A percentile compares a stretch with the other conserved stretches of the same genome.
These are phyloP conservation scores for Colletotrichum brevisporum DNA, from an alignment of 2,329 filamentous ascomycete species.

Conservation along the genomic window DNA sequence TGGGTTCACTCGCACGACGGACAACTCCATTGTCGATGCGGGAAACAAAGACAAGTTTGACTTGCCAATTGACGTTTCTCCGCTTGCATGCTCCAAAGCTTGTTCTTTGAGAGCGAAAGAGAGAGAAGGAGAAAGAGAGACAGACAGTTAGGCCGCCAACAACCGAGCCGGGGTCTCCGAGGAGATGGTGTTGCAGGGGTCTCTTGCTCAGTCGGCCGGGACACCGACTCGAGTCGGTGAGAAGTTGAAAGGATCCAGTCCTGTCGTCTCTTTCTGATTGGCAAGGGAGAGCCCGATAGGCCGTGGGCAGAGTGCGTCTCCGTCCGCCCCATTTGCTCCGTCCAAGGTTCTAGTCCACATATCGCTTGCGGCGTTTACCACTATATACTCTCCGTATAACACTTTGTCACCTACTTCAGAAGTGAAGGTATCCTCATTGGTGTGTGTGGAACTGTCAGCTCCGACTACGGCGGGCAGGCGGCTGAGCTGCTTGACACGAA, in stretches of 20 bases:
- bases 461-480: constrained; percentile 28
- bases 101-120: constrained; percentile 12
- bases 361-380: constrained; percentile 15
- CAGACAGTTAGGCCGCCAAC: constrained; percentile 8
- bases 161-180: constrained; percentile 32
- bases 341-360: constrained; percentile 18
- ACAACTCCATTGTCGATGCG: constrained; percentile 4
- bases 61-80: not conserved
- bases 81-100: constrained; percentile 17
- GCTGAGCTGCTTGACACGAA: constrained; percentile 4
- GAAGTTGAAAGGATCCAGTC: constrained; percentile 14
- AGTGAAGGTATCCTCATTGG: not conserved
- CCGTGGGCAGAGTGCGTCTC: constrained; percentile 17
- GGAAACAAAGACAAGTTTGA: not conserved
- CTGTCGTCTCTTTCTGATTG: constrained; percentile 16
- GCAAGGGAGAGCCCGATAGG: constrained; percentile 28
- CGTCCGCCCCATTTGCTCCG: constrained; percentile 20
- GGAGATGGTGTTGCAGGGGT: constrained; percentile 26
- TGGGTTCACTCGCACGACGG: not conserved
- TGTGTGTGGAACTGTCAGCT: not conserved
- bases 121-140: not conserved
- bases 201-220: constrained; percentile 9
- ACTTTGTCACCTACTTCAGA: not conserved
- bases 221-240: constrained; percentile 34
- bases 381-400: not conserved